Percentiles rank a stretch among this genome's conserved stretches.
phyloP scores from a whole-genome alignment of 1,284 basidiomycete genomes.

The Trichosporon sp. region DNA sequence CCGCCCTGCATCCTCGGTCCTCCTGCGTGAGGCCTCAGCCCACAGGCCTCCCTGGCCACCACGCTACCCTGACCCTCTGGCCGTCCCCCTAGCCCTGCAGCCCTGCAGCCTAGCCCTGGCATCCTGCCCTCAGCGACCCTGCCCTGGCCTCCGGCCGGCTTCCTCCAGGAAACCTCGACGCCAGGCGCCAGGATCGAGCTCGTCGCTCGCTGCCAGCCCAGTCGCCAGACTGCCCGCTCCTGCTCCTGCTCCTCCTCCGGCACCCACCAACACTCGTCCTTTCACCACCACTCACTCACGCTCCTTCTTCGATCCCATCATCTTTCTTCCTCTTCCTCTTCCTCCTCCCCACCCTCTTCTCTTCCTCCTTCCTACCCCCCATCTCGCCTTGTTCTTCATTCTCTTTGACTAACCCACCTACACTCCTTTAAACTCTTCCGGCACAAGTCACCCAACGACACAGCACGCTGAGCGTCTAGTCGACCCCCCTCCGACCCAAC shows the following conservation, averaged over 20 bases:
- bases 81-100: not conserved
- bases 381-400: constrained; percentile 4
- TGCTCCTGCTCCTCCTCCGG: not conserved
- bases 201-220: not conserved
- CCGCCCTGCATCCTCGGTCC: not conserved
- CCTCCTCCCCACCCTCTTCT: not conserved
- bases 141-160: not conserved
- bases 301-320: not conserved
- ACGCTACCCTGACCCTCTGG: not conserved
- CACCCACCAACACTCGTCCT: constrained; percentile 1
- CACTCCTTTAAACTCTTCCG: not conserved
- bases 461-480: constrained; percentile 1
- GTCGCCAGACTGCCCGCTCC: not conserved
- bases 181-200: not conserved
- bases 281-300: not conserved
- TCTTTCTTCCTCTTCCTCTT: not conserved
- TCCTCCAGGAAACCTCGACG: not conserved
- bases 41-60: too few relatives aligned
- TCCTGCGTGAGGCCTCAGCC: not conserved
- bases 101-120: too few relatives aligned
- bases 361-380: not conserved
- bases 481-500: not conserved
- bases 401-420: constrained; percentile 5
- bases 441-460: not conserved
- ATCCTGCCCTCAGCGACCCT: not conserved